phyloP scores from a whole-genome alignment of 345 rosid species.

The Cardiospermum halicacabum region DNA sequence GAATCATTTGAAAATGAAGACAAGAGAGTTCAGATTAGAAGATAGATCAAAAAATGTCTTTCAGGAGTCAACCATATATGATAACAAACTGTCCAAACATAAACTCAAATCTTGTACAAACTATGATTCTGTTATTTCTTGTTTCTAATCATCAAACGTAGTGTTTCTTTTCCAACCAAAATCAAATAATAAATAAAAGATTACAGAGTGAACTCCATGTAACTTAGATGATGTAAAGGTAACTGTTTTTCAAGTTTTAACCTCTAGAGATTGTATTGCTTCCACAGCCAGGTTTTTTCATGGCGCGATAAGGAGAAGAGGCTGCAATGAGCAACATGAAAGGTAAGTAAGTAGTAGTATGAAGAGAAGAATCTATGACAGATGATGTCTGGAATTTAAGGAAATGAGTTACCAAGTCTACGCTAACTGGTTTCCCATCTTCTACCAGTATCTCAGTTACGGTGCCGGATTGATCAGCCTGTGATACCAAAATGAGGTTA shows the following conservation, averaged over 20 bases:
- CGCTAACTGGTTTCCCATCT: conserved; percentile 80
- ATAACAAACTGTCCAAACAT: neutral
- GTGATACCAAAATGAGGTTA: conserved; percentile 15
- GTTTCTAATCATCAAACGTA: conserved; percentile 4
- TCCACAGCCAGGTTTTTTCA: conserved; percentile 29
- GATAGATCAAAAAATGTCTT: neutral
- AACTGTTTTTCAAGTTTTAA: neutral
- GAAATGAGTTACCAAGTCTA: conserved; percentile 57
- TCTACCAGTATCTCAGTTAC: conserved; percentile 66
- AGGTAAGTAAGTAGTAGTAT: too few relatives aligned
- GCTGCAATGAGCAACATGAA: conserved; percentile 43
- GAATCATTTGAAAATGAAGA: too few relatives aligned
- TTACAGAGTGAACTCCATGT: conserved; percentile 7
- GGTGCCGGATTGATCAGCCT: conserved; percentile 98
- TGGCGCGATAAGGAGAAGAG: conserved; percentile 63
- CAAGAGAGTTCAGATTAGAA: neutral
- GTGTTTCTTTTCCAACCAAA: neutral
- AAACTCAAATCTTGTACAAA: neutral
- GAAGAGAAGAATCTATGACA: too few relatives aligned
- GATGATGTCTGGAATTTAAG: too few relatives aligned
- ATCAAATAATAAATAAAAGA: conserved; percentile 14
- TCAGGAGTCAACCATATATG: neutral
- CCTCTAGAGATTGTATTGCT: conserved; percentile 9
- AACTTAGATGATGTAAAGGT: conserved; percentile 7
- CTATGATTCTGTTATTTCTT: neutral